A percentile compares a stretch with the other conserved stretches of the same genome.
Conservation (phyloP, 176 grass and related monocot genomes). For the Hordeum vulgare region DNA sequence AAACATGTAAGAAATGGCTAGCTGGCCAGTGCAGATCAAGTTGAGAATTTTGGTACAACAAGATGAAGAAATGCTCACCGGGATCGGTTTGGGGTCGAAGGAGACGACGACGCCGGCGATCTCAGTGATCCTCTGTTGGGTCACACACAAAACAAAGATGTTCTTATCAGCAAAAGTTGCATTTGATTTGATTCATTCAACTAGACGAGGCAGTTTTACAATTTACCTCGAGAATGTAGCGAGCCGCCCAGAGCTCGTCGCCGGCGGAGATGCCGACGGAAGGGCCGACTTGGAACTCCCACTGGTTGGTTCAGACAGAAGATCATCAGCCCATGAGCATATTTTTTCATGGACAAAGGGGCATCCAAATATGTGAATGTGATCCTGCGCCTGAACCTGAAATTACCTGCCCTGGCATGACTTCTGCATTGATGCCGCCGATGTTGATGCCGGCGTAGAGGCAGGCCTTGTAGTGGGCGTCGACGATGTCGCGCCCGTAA, state of each 20-base stretch:
- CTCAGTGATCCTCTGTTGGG: conserved; percentile 70
- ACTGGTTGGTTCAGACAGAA: conserved; percentile 32
- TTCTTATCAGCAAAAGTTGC: neutral
- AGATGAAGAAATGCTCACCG: conserved; percentile 19
- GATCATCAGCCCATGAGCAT: neutral
- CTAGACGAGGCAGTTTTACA: neutral
- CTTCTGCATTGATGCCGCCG: conserved; percentile 79
- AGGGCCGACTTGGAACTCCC: conserved; percentile 91
- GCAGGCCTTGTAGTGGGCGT: conserved; percentile 82
- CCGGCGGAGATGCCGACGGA: conserved; percentile 51
- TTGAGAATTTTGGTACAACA: neutral
- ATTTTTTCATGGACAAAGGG: neutral
- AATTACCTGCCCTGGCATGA: conserved; percentile 83
- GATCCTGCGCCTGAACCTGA: neutral
- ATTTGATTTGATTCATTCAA: neutral
- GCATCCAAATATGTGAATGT: neutral
- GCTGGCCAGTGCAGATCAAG: neutral
- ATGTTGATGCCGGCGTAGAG: conserved; percentile 74
- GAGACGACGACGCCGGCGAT: conserved; percentile 60
- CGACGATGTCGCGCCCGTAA: conserved; percentile 66
- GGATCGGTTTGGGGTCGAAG: conserved; percentile 79
- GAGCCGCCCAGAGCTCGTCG: conserved; percentile 71
- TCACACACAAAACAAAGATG: neutral
- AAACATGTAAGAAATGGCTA: neutral
- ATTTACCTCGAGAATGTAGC: conserved; percentile 85